Evolutionary conservation across 2,329 filamentous ascomycete genomes (phyloP).

Genomic region (Esteya vermicola): DNA sequence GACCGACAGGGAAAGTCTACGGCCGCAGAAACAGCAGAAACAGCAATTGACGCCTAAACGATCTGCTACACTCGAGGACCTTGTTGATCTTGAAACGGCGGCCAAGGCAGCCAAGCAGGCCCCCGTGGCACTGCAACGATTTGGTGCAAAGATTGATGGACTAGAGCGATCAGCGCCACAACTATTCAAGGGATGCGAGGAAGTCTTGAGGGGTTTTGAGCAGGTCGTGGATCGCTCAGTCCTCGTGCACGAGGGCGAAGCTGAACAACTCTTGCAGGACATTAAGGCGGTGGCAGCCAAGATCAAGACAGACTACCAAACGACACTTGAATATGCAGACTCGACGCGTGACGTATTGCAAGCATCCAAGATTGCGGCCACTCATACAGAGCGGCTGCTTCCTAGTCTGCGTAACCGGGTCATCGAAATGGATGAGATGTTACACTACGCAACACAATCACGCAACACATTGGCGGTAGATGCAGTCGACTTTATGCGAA

Average conservation of each 20-base stretch:
- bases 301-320: slow-evolving; percentile 73
- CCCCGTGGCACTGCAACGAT: slow-evolving; percentile 40
- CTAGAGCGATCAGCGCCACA: slow-evolving; percentile 45
- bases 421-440: slow-evolving; percentile 46
- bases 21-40: slow-evolving; percentile 15
- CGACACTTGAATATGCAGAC: slow-evolving; percentile 53
- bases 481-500: slow-evolving; percentile 63
- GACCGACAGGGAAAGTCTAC: slow-evolving; percentile 28
- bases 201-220: slow-evolving; percentile 49
- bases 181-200: slow-evolving; percentile 47
- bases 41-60: too few species aligned
- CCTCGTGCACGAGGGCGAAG: slow-evolving; percentile 45
- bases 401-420: slow-evolving; percentile 42
- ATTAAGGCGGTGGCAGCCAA: slow-evolving; percentile 78
- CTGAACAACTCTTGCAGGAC: slow-evolving; percentile 60
- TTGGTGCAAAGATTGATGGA: slow-evolving; percentile 43
- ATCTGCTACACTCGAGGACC: slow-evolving; percentile 55
- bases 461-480: slow-evolving; percentile 54
- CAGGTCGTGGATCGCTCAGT: slow-evolving; percentile 39
- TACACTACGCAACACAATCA: slow-evolving; percentile 44
- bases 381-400: slow-evolving; percentile 47
- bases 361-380: slow-evolving; percentile 48
- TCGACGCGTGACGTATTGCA: slow-evolving; percentile 46
- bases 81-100: slow-evolving; percentile 61
- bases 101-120: slow-evolving; percentile 57